These are phyloP conservation scores for Mesotaenium endlicherianum DNA, from an alignment of 139 green algal species.

Conservation along the genomic window DNA sequence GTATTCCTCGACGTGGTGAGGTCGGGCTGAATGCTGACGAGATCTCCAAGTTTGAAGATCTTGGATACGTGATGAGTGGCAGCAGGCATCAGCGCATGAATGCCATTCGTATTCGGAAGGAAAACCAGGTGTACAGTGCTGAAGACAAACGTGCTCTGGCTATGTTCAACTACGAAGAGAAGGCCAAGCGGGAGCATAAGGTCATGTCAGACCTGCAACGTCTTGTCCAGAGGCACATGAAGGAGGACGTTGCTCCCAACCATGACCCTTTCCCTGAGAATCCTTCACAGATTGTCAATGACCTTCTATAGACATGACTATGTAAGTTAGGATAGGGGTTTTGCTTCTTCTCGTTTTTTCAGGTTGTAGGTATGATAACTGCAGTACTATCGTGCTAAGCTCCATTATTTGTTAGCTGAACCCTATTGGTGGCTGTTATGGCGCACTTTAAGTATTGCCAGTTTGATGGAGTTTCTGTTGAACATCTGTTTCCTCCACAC, in stretches of 20 bases:
- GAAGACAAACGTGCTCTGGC: conserved; percentile 97
- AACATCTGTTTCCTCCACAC: too few relatives aligned
- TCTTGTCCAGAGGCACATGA: conserved; percentile 49
- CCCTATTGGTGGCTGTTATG: too few relatives aligned
- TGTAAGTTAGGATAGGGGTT: too few relatives aligned
- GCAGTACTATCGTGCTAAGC: too few relatives aligned
- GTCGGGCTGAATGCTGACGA: conserved; percentile 82
- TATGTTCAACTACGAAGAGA: conserved; percentile 98
- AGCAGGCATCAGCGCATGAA: conserved; percentile 94
- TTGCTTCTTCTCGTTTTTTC: too few relatives aligned
- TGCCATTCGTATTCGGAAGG: conserved; percentile 91
- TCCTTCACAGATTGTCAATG: too few relatives aligned
- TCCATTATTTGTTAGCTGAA: too few relatives aligned
- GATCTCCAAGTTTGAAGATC: conserved; percentile 85
- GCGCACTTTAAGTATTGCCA: too few relatives aligned
- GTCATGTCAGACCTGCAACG: conserved; percentile 62
- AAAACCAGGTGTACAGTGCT: conserved; percentile 94
- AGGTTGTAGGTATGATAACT: too few relatives aligned
- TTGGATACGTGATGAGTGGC: conserved; percentile 97
- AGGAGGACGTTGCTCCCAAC: neutral
- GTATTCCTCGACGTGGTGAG: conserved; percentile 93
- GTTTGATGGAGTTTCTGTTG: too few relatives aligned
- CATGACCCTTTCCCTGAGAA: too few relatives aligned
- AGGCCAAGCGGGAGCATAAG: conserved; percentile 86
- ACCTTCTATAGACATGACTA: too few relatives aligned